These are phyloP conservation scores for Psilocybe sp. DNA, from an alignment of 768 basidiomycete genomes.

Conservation along the genomic window DNA sequence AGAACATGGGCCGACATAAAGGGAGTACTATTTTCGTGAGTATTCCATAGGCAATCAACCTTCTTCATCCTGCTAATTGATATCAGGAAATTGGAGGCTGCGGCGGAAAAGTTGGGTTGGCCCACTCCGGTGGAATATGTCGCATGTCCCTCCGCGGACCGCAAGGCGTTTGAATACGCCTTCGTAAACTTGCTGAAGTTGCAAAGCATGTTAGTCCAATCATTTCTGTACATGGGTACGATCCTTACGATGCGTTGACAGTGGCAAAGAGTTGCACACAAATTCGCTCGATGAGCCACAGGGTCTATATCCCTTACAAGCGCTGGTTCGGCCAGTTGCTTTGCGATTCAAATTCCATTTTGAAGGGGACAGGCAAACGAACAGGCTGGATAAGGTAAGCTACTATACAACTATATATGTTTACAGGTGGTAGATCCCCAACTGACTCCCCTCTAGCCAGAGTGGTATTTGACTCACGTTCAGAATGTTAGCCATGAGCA, in stretches of 20 bases:
- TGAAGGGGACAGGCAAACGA: conserved; percentile 82
- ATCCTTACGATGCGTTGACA: conserved; percentile 21
- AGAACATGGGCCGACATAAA: conserved; percentile 81
- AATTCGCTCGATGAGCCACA: conserved; percentile 34
- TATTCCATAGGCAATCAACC: conserved; percentile 7
- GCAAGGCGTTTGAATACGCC: conserved; percentile 67
- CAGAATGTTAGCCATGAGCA: conserved; percentile 88
- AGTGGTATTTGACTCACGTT: conserved; percentile 95
- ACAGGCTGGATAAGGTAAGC: conserved; percentile 85
- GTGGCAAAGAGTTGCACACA: conserved; percentile 47
- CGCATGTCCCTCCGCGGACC: conserved; percentile 43
- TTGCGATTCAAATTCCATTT: conserved; percentile 95
- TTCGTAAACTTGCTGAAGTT: conserved; percentile 77
- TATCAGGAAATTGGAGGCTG: conserved; percentile 55
- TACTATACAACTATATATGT: background rate
- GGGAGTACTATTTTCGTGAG: conserved; percentile 58
- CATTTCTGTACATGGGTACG: background rate
- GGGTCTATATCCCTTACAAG: conserved; percentile 80
- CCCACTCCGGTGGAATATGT: conserved; percentile 72
- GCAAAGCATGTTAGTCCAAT: conserved; percentile 66
- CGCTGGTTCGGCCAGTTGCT: conserved; percentile 78
- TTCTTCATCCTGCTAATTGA: conserved; percentile 1
- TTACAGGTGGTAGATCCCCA: background rate
- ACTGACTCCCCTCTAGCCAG: conserved; percentile 55
- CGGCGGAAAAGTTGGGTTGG: conserved; percentile 83